A percentile compares a stretch with the other conserved stretches of the same genome.
phyloP scores from a whole-genome alignment of 2,329 filamentous ascomycete species.

The Gremmenia infestans region DNA sequence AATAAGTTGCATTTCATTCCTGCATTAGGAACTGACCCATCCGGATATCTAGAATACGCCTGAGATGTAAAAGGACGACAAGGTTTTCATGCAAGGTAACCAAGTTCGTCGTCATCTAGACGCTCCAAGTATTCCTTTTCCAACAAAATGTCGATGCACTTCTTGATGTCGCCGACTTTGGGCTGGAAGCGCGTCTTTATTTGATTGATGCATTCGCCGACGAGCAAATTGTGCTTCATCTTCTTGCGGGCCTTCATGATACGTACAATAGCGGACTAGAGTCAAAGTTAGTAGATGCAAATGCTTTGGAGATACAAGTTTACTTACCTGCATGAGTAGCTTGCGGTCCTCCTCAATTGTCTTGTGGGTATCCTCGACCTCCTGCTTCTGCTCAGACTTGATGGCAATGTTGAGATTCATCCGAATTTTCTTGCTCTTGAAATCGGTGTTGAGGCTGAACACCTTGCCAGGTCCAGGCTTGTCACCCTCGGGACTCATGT shows the following conservation, averaged over 20 bases:
- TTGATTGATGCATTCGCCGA: constrained; percentile 92
- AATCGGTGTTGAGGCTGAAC: constrained; percentile 85
- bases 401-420: constrained; percentile 94
- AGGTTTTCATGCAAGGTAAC: constrained; percentile 73
- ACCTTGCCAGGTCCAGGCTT: constrained; percentile 74
- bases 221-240: constrained; percentile 95
- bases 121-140: constrained; percentile 99
- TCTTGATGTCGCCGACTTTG: constrained; percentile 95
- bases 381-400: constrained; percentile 93
- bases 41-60: constrained; percentile 3
- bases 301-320: background rate
- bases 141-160: constrained; percentile 96
- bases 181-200: constrained; percentile 91
- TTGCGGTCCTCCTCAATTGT: constrained; percentile 98
- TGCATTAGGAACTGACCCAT: constrained; percentile 2
- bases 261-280: constrained; percentile 90
- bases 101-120: constrained; percentile 87
- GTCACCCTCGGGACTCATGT: constrained; percentile 63
- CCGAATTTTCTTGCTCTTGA: constrained; percentile 98
- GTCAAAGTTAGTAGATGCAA: constrained; percentile 26
- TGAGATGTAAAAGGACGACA: constrained; percentile 5
- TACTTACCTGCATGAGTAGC: constrained; percentile 85
- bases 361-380: constrained; percentile 97
- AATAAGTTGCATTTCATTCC: background rate
- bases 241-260: constrained; percentile 99